Percentiles rank a stretch among this genome's conserved stretches.
These are phyloP conservation scores for Coffea eugenioides DNA, from an alignment of 257 asterid genomes.

Conservation along the genomic window DNA sequence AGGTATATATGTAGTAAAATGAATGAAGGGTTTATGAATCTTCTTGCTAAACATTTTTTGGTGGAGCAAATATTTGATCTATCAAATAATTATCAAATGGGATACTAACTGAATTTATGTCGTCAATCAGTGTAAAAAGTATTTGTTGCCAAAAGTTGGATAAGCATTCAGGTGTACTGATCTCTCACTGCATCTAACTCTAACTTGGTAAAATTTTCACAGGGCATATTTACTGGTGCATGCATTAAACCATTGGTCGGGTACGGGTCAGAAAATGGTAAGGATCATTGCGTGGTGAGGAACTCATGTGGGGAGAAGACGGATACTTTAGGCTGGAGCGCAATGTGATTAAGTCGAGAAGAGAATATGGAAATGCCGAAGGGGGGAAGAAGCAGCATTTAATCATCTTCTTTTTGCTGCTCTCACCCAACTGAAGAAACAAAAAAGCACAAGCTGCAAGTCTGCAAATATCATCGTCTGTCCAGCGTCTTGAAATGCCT, in stretches of 20 bases:
- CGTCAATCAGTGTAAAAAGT: not conserved
- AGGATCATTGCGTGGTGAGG: slow-evolving; percentile 76
- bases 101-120: no score
- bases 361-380: not conserved
- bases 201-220: slow-evolving; percentile 1
- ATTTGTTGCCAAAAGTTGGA: not conserved
- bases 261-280: slow-evolving; percentile 59
- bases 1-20: not conserved
- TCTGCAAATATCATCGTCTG: not conserved
- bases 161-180: not conserved
- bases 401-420: not conserved
- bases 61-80: not conserved
- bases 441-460: not conserved
- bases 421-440: not conserved
- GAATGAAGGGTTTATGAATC: not conserved
- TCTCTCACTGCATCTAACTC: not conserved
- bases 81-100: no score
- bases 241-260: slow-evolving; percentile 81
- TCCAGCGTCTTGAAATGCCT: not conserved
- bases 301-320: slow-evolving; percentile 89
- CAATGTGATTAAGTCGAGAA: slow-evolving; percentile 21
- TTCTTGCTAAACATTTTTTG: not conserved
- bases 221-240: slow-evolving; percentile 66
- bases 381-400: slow-evolving; percentile 15
- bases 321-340: slow-evolving; percentile 69